Conservation (phyloP, 2,329 filamentous ascomycete species). For the Calonectria leucothoes region DNA sequence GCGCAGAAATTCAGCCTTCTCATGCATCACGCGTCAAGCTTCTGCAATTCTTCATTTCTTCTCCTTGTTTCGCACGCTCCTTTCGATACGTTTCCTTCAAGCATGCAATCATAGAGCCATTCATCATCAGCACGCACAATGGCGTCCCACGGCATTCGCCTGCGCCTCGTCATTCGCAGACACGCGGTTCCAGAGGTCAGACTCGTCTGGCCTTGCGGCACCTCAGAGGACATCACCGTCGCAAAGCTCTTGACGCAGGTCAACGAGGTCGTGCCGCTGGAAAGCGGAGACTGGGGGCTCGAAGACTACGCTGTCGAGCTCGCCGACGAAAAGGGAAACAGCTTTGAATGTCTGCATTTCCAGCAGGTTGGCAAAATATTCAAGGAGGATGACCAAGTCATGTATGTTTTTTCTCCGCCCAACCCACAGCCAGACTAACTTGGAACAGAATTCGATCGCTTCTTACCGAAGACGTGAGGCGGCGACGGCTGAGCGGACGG, state of each 20-base stretch:
- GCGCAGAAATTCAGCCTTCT: conserved; percentile 19
- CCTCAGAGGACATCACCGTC: conserved; percentile 73
- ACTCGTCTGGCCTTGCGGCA: conserved; percentile 76
- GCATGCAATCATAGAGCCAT: conserved; percentile 32
- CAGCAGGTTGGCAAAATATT: conserved; percentile 76
- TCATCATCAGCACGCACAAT: conserved; percentile 30
- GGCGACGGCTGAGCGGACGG: conserved; percentile 79
- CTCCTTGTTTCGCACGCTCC: too few relatives aligned
- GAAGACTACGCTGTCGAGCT: conserved; percentile 92
- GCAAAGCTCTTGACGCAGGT: conserved; percentile 81
- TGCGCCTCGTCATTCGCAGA: conserved; percentile 79
- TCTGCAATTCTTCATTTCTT: too few relatives aligned
- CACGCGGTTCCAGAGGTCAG: conserved; percentile 78
- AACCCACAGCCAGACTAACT: conserved; percentile 20
- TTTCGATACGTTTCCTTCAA: conserved; percentile 10
- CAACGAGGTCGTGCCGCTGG: conserved; percentile 84
- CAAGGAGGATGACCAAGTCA: conserved; percentile 85
- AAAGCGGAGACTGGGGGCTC: conserved; percentile 84
- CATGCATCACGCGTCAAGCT: conserved; percentile 21
- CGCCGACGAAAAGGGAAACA: conserved; percentile 60
- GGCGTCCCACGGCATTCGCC: conserved; percentile 65
- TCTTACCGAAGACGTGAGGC: conserved; percentile 77
- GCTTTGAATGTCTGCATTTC: conserved; percentile 91
- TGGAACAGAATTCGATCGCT: conserved; percentile 78
- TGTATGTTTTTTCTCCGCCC: conserved; percentile 62